phyloP scores from a whole-genome alignment of 495 filamentous ascomycete genomes.

The Aspergillus funiculosus region DNA sequence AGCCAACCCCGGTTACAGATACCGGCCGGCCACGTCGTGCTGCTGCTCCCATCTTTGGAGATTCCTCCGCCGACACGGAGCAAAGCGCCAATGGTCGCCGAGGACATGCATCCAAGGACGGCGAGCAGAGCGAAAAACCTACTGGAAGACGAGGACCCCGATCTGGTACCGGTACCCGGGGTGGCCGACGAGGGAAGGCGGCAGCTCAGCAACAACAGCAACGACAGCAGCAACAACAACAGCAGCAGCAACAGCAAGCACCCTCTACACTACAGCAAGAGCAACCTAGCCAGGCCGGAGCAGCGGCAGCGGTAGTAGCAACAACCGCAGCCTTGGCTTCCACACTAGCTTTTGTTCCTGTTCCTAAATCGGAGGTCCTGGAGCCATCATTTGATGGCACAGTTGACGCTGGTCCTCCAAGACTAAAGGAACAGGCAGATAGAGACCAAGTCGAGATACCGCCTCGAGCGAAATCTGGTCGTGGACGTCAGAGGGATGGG shows the following conservation, averaged over 20 bases:
- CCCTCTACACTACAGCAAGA: slow-evolving; percentile 23
- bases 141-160: slow-evolving; percentile 45
- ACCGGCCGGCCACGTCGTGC: slow-evolving; percentile 63
- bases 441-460: slow-evolving; percentile 20
- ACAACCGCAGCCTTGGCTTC: slow-evolving; percentile 13
- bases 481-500: slow-evolving; percentile 35
- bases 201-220: slow-evolving; percentile 30
- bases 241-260: slow-evolving; percentile 18
- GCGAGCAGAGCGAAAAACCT: slow-evolving; percentile 54
- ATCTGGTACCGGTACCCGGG: slow-evolving; percentile 32
- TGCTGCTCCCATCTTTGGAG: slow-evolving; percentile 67
- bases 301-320: slow-evolving; percentile 14
- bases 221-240: slow-evolving; percentile 24
- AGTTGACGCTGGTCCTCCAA: slow-evolving; percentile 15
- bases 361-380: slow-evolving; percentile 31
- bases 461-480: slow-evolving; percentile 28
- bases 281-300: slow-evolving; percentile 24
- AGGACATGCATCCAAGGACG: slow-evolving; percentile 40
- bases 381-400: slow-evolving; percentile 28
- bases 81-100: slow-evolving; percentile 38
- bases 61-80: slow-evolving; percentile 51
- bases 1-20: slow-evolving; percentile 53
- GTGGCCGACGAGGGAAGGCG: slow-evolving; percentile 34
- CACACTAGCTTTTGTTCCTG: slow-evolving; percentile 4
- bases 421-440: slow-evolving; percentile 24